Percentiles rank a stretch among this genome's conserved stretches.
phyloP scores from a whole-genome alignment of 768 basidiomycete species.

The Lepiota venenata region DNA sequence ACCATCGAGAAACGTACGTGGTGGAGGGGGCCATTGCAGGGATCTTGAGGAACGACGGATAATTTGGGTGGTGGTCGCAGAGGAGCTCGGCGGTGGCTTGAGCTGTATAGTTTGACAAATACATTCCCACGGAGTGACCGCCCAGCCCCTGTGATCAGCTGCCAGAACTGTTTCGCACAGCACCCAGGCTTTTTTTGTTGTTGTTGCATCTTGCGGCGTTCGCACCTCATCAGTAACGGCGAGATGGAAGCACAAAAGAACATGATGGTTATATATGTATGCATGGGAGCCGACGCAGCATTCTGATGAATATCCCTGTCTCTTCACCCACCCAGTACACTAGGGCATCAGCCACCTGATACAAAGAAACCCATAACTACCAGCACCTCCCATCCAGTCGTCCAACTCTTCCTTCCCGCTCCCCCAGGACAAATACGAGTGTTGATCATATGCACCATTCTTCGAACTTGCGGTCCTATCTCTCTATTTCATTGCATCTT shows the following conservation, averaged over 20 bases:
- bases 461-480: not conserved
- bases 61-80: slow-evolving; percentile 22
- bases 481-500: too few species aligned
- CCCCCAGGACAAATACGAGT: not conserved
- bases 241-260: not conserved
- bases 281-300: not conserved
- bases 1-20: slow-evolving; percentile 39
- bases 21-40: slow-evolving; percentile 52
- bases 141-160: not conserved
- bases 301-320: slow-evolving; percentile 5
- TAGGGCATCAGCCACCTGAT: slow-evolving; percentile 6
- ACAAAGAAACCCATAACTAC: not conserved
- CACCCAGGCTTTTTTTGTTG: too few species aligned
- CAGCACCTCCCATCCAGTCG: not conserved
- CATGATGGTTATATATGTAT: slow-evolving; percentile 7
- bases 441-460: not conserved
- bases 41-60: slow-evolving; percentile 45
- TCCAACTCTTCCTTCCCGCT: not conserved
- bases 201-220: not conserved
- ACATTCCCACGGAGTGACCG: slow-evolving; percentile 19
- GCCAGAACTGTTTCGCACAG: too few species aligned
- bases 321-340: not conserved
- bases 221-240: not conserved
- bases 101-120: slow-evolving; percentile 43
- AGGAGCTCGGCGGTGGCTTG: slow-evolving; percentile 32